Conservation (phyloP, 2,329 filamentous ascomycete species). For the Monascus ruber region DNA sequence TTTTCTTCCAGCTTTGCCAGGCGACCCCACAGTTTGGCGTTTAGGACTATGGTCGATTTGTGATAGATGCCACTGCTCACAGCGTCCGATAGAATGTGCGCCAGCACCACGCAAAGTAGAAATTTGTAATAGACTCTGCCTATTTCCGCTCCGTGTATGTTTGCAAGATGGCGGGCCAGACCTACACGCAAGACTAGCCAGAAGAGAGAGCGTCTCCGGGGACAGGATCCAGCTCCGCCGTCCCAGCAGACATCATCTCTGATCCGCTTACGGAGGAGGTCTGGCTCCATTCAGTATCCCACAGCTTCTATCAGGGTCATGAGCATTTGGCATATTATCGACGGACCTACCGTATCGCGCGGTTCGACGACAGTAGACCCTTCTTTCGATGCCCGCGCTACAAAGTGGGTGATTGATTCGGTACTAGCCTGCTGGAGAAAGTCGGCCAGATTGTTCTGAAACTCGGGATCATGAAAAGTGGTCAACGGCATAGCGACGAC, state of each 20-base stretch:
- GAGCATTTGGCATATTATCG: constrained; percentile 48
- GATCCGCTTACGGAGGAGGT: constrained; percentile 44
- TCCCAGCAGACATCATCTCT: constrained; percentile 50
- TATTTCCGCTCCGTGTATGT: constrained; percentile 25
- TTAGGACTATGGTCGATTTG: constrained; percentile 32
- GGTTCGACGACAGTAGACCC: constrained; percentile 38
- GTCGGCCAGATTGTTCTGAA: constrained; percentile 37
- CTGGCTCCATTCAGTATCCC: constrained; percentile 30
- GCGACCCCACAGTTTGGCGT: constrained; percentile 45
- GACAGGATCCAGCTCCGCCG: constrained; percentile 28
- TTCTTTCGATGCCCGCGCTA: constrained; percentile 43
- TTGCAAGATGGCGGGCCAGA: constrained; percentile 41
- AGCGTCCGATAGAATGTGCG: constrained; percentile 35
- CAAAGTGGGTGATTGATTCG: constrained; percentile 44
- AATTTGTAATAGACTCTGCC: constrained; percentile 48
- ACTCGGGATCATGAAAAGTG: constrained; percentile 28
- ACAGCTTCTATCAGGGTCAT: constrained; percentile 48
- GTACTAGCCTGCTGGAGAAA: constrained; percentile 48
- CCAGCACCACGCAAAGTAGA: constrained; percentile 40
- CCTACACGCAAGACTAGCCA: constrained; percentile 54
- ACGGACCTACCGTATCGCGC: constrained; percentile 47
- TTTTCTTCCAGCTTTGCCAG: constrained; percentile 47
- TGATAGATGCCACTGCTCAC: constrained; percentile 12
- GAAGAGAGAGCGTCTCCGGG: constrained; percentile 52
- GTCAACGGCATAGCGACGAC: constrained; percentile 37